Evolutionary conservation across 768 basidiomycete genomes (phyloP).

Genomic region (Guyanaporus albipodus): DNA sequence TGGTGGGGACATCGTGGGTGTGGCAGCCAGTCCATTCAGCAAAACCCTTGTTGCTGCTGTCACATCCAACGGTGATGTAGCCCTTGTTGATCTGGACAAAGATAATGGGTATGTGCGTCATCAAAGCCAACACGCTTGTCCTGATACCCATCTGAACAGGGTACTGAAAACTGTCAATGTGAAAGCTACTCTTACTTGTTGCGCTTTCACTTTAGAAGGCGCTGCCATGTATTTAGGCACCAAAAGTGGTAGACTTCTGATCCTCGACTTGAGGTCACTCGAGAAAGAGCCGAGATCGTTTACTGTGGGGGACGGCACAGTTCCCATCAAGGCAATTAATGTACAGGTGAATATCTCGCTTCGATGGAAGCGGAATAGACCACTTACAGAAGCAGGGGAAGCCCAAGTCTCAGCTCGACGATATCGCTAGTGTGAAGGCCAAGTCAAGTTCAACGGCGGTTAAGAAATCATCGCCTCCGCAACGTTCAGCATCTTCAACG

Average conservation of each 20-base stretch:
- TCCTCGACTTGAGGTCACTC: slow-evolving; percentile 59
- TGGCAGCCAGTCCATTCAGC: slow-evolving; percentile 72
- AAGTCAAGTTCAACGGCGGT: slow-evolving; percentile 8
- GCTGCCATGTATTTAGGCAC: slow-evolving; percentile 65
- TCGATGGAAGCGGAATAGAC: neutral
- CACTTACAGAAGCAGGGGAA: slow-evolving; percentile 11
- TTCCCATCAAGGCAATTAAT: slow-evolving; percentile 48
- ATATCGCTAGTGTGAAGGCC: slow-evolving; percentile 3
- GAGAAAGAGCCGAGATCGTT: slow-evolving; percentile 62
- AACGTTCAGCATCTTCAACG: slow-evolving; percentile 1
- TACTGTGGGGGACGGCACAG: slow-evolving; percentile 44
- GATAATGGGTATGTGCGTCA: slow-evolving; percentile 54
- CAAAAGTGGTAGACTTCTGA: slow-evolving; percentile 55
- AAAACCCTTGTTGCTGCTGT: slow-evolving; percentile 64
- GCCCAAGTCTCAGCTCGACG: slow-evolving; percentile 10
- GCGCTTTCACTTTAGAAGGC: slow-evolving; percentile 67
- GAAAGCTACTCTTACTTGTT: slow-evolving; percentile 51
- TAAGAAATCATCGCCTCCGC: slow-evolving; percentile 10
- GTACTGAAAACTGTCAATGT: slow-evolving; percentile 56
- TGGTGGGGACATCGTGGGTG: slow-evolving; percentile 47
- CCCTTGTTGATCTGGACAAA: slow-evolving; percentile 69
- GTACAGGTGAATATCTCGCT: slow-evolving; percentile 47
- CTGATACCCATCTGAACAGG: slow-evolving; percentile 33
- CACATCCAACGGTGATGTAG: slow-evolving; percentile 50
- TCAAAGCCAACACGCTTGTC: neutral